Base-by-base conservation (phyloP, 2,329 filamentous ascomycete species). In the Ceratocystis albifundus region DNA sequence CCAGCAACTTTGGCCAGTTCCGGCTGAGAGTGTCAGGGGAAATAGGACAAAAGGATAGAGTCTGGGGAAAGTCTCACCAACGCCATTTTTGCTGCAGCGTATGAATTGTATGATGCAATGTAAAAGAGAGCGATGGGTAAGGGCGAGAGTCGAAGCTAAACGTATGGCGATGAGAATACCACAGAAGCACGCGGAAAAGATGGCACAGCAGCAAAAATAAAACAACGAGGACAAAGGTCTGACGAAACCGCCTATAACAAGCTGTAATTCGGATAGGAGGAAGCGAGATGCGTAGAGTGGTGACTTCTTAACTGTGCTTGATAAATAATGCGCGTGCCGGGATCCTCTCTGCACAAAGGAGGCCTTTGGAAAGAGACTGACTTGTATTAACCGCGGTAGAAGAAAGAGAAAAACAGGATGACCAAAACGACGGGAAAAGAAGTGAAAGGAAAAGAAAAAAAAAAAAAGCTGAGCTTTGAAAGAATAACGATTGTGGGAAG, bases 371-470 rank as follows among this genome's bases (percentile, higher is more conserved):
- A n/a, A 48, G 46, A 48, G 46, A 22, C 20, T 8, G 12, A 12
- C 55, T 59, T 36, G 22, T 64, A 55, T 57, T 64, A 64, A 30
- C 62, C 62, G 62, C 62, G 62, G 46, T 15, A 64, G 62, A 57
- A 57, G 25, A 50, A 41, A n/a, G 36, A n/a, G 36, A n/a, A 10
- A 25, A 59, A 22, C 17, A n/a, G 3, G 3, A n/a, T 53, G n/a
- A 25, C 5, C 22, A 25, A n/a, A 12, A n/a, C n/a, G 48, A 53
- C n/a, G 48, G 3, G 32, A 62, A 45, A 8, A 20, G 61, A 62
- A 62, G n/a, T n/a, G 25, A 57, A 32, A n/a, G n/a, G n/a, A n/a
- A n/a, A n/a, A n/a, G n/a, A n/a, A n/a, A n/a, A n/a, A n/a, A n/a
- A n/a, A n/a, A n/a, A n/a, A 53, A n/a, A 53, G 22, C 8, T 5